Percentiles rank a stretch among this genome's conserved stretches.
phyloP scores from a whole-genome alignment of 352 stramenopile genomes.

The Globisporangium orthogonon region DNA sequence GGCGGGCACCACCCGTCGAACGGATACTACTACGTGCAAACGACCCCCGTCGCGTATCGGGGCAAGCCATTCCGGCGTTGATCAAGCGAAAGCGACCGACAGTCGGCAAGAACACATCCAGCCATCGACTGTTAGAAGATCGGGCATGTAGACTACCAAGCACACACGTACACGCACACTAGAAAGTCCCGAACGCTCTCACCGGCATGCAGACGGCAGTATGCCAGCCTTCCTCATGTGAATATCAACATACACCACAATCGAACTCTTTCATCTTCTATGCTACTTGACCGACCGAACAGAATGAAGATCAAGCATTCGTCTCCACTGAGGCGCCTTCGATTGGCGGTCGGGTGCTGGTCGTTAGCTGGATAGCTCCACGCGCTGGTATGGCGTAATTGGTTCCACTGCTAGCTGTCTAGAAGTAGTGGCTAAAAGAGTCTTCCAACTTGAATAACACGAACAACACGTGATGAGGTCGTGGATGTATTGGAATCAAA shows the following conservation, averaged over 20 bases:
- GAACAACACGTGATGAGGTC: neutral
- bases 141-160: neutral
- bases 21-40: slow-evolving; percentile 13
- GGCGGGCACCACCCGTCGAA: slow-evolving; percentile 4
- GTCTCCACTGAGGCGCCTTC: no score
- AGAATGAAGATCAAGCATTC: no score
- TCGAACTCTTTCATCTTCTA: neutral
- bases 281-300: neutral
- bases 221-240: neutral
- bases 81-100: neutral
- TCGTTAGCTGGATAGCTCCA: no score
- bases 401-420: no score
- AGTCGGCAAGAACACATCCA: neutral
- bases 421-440: no score
- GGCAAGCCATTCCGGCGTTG: neutral
- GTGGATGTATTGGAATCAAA: slow-evolving; percentile 2
- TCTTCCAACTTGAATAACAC: neutral
- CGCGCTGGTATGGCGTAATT: no score
- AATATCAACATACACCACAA: neutral
- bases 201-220: neutral
- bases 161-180: no score
- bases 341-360: no score
- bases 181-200: no score
- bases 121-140: neutral
- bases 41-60: neutral